Evolutionary conservation across 1,139 yeast genomes (phyloP), one percentile per base, ranked within the genome.

Genomic region (Hemisphaericaspora lyxosophila): DNA sequence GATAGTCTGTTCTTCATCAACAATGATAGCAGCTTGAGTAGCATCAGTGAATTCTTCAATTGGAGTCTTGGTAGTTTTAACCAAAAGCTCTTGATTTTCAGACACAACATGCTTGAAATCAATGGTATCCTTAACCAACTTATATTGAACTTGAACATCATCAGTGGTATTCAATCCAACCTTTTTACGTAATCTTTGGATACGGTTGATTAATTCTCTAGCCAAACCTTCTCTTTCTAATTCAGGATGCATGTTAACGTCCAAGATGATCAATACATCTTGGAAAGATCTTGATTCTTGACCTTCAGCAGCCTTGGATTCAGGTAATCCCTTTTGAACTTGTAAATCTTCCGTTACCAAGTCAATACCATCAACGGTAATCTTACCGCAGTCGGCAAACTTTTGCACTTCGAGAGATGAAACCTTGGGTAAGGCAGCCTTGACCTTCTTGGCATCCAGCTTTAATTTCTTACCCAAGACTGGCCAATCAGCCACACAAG

Each of bases 401-500:
- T 69, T 64, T 66, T 86, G 87, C 36, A 92, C 97, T 43, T 88
- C 89, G 15, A 73, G 85, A 15, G 96, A 85, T 22, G 92, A 65
- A 38, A 94, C 78, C 14, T 60, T 61, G 48, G 97, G 97, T 52
- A 94, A 76, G 18, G 95, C 97, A 57, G 84, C 95, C 75, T 92
- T 92, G 44, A 94, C 98, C 62, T 80, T 85, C 70, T 85, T 88
- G 48, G 87, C 95, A 56, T 90, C 97, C 60, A 82, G 82, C 79
- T 90, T 90, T 64, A 94, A 79, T 67, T 92, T 92, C 77, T 92
- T 92, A 69, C 99, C 99, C 51, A 94, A 78, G 13, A 89, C 88
- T 38, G 97, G 95, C 99, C 99, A 94, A 70, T 94, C 99, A 33
- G 98, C 98, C 61, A 86, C 95, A 34, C 92, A 97, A 45, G 78